Base-by-base conservation (phyloP, 225 moss, liverwort and hornwort genomes). In the Lunularia cruciata region DNA sequence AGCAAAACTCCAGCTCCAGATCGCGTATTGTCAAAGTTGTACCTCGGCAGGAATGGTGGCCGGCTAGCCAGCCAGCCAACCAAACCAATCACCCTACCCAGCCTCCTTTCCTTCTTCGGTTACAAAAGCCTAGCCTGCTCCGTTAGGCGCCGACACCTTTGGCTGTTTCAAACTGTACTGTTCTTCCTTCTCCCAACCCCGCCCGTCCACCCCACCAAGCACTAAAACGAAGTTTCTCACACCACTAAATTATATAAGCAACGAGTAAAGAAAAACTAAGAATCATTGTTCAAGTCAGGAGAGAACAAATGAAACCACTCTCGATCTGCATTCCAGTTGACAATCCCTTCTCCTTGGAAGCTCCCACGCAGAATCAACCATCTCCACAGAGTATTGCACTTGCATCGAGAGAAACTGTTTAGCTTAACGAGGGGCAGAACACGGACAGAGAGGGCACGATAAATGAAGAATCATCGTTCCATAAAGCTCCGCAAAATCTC, bases 281-380 rank as follows among this genome's bases (percentile, higher is more conserved):
- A 64, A 46, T 47, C 63, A 45, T 30, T 11, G 63, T 47, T 47
- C 45, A 64, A 15, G 46, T 64, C 63, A 64, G 45, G 46, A 26
- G 63, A 64, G 63, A 46, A 31, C 63, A 45, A 46, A 28, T 28
- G 63, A 64, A 64, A 64, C 63, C 63, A 43, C 63, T 64, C 63
- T 37, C 13, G 60, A 33, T 60, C 8, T 23, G 38, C 38, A 60
- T 8, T 60, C 22, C 60, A 20, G 60, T 38, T 33, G 35, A 18
- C 30, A 30, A n/a, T 23, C 60, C 20, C 40, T 47, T 43, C 46
- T 46, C 46, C 63, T 47, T 45, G 28, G 46, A 64, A 45, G 45
- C 63, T 47, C 27, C 63, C 28, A 28, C 1, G 14, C 63, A 47
- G 30, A 42, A 64, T 40, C 63, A 47, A 30, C 63, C 27, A 26